A percentile compares a stretch with the other conserved stretches of the same genome.
phyloP scores from a whole-genome alignment of 495 filamentous ascomycete species.

The Tuber calosporum region DNA sequence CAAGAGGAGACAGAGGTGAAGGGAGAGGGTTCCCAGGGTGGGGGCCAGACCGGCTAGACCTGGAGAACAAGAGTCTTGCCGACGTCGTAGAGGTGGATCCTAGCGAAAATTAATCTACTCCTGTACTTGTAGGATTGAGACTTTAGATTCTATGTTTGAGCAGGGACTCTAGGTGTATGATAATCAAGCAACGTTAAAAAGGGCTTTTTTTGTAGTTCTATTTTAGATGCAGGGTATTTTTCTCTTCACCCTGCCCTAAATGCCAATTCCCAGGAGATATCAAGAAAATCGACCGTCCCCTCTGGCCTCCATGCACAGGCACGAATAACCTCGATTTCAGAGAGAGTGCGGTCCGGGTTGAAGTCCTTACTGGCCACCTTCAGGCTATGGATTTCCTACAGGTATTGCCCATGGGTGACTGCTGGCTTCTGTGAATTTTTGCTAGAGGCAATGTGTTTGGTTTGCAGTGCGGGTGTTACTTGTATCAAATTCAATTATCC shows the following conservation, averaged over 20 bases:
- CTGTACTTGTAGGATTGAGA: background rate
- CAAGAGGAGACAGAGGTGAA: constrained; percentile 8
- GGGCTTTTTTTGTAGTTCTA: background rate
- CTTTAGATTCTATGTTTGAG: background rate
- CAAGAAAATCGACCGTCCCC: no score
- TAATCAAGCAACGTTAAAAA: background rate
- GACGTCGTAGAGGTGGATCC: constrained; percentile 14
- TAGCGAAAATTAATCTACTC: background rate
- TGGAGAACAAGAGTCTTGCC: constrained; percentile 19
- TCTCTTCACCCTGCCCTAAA: background rate
- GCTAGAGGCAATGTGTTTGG: no score
- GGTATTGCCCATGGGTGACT: no score
- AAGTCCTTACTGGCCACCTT: no score
- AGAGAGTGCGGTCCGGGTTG: no score
- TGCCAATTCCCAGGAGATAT: no score
- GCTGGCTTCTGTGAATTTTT: no score
- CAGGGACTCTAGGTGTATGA: background rate
- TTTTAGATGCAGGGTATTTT: background rate
- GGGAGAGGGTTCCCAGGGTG: background rate
- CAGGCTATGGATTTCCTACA: no score
- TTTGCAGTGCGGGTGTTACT: no score
- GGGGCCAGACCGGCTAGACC: background rate
- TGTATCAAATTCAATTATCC: no score
- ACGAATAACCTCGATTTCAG: no score
- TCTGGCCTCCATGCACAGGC: no score